Percentiles rank a stretch among this genome's conserved stretches.
Evolutionary conservation across 495 filamentous ascomycete genomes (phyloP).

Genomic region (Penicillium pancosmium): DNA sequence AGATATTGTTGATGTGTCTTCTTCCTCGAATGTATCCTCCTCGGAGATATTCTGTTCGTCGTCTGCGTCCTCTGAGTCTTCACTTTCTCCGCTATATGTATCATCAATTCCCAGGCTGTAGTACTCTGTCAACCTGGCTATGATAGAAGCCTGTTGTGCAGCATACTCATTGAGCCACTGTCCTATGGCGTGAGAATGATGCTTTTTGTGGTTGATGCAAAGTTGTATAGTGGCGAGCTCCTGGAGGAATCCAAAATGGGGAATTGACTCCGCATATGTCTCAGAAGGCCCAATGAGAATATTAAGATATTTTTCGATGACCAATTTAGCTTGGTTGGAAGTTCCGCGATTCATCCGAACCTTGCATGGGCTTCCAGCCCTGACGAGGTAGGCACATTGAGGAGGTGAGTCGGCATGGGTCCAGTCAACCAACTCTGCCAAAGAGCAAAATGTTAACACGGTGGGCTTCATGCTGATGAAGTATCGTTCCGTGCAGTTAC

Average conservation of each 20-base stretch:
- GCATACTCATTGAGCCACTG: slow-evolving; percentile 4
- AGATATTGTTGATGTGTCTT: not conserved
- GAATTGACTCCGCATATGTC: not conserved
- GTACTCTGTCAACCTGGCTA: not conserved
- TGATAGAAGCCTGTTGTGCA: not conserved
- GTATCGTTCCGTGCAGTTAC: not conserved
- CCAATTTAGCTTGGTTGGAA: not conserved
- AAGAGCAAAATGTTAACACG: slow-evolving; percentile 1
- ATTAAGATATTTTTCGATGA: not conserved
- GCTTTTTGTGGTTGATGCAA: slow-evolving; percentile 1
- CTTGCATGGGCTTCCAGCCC: slow-evolving; percentile 1
- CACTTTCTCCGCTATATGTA: not conserved
- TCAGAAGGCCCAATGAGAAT: slow-evolving; percentile 3
- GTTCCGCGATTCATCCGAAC: not conserved
- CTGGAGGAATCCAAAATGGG: not conserved
- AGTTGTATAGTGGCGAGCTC: not conserved
- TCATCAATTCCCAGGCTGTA: not conserved
- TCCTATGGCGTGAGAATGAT: not conserved
- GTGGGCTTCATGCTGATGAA: not conserved
- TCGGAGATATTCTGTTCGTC: not conserved
- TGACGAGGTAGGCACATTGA: slow-evolving; percentile 1
- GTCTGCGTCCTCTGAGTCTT: not conserved
- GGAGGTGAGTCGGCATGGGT: not conserved
- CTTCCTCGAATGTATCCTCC: not conserved
- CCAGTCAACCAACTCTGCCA: slow-evolving; percentile 5